phyloP scores from a whole-genome alignment of 1,284 basidiomycete species.

The Papiliotrema flavescens region DNA sequence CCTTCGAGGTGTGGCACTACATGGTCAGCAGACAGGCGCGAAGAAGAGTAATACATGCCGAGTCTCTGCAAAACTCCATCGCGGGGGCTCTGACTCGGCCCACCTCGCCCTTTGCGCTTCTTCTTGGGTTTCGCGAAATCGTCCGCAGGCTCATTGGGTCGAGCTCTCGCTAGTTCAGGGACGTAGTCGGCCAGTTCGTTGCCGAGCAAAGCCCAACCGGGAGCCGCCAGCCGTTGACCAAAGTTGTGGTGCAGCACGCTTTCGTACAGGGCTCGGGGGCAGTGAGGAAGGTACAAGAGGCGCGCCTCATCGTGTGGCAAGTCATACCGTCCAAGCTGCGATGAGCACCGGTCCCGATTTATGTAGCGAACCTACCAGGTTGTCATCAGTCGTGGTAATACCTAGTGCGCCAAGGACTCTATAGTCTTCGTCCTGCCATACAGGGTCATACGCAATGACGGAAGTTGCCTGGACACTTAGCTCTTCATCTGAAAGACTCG shows the following conservation, averaged over 20 bases:
- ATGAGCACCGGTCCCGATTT: slow-evolving; percentile 1
- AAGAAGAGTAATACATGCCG: slow-evolving; percentile 19
- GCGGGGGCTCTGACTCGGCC: slow-evolving; percentile 5
- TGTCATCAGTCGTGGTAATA: slow-evolving; percentile 24
- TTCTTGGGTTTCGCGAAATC: slow-evolving; percentile 40
- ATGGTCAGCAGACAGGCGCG: too few relatives aligned
- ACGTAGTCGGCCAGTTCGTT: slow-evolving; percentile 44
- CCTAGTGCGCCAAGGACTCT: slow-evolving; percentile 21
- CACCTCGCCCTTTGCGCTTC: slow-evolving; percentile 32
- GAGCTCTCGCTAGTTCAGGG: slow-evolving; percentile 14
- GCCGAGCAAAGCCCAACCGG: slow-evolving; percentile 32
- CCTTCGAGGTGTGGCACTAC: slow-evolving; percentile 34
- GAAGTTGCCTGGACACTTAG: background rate
- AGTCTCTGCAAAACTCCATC: slow-evolving; percentile 38
- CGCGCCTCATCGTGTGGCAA: slow-evolving; percentile 15
- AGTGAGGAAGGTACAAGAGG: slow-evolving; percentile 44
- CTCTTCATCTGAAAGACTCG: background rate
- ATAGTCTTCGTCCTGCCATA: slow-evolving; percentile 34
- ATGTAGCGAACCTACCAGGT: slow-evolving; percentile 20
- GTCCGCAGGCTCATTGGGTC: background rate
- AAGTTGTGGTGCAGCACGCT: slow-evolving; percentile 33
- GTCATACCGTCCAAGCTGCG: slow-evolving; percentile 26
- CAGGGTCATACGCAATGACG: slow-evolving; percentile 37
- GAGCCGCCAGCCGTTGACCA: slow-evolving; percentile 9
- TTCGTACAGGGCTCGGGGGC: slow-evolving; percentile 40